Percentiles rank a stretch among this genome's conserved stretches.
These are phyloP conservation scores for Chlorophyllum brunneum DNA, from an alignment of 768 basidiomycete genomes.

Conservation along the genomic window DNA sequence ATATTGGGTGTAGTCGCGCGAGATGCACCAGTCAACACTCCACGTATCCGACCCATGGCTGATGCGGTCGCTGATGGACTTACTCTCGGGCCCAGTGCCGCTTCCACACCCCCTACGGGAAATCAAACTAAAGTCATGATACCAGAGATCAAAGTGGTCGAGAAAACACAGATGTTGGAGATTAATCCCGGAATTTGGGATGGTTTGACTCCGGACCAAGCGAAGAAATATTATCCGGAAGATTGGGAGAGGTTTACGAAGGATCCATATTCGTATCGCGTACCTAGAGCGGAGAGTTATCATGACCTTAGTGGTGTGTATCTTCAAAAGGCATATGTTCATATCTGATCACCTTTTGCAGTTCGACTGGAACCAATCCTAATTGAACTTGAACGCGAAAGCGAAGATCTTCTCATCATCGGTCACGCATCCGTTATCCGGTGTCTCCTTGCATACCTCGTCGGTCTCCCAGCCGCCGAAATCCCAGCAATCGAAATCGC, in stretches of 20 bases:
- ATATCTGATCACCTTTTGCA: conserved; percentile 24
- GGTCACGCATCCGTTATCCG: conserved; percentile 97
- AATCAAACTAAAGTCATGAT: neutral
- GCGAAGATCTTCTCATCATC: conserved; percentile 93
- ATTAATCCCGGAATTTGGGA: conserved; percentile 99
- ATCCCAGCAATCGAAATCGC: conserved; percentile 98
- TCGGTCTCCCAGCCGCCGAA: conserved; percentile 91
- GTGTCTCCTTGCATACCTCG: conserved; percentile 89
- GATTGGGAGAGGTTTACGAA: conserved; percentile 92
- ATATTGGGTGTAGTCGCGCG: conserved; percentile 1
- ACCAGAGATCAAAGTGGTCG: conserved; percentile 69
- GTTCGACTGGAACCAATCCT: conserved; percentile 92
- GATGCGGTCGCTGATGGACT: neutral
- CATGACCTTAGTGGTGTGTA: conserved; percentile 81
- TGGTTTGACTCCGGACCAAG: conserved; percentile 87
- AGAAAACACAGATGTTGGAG: conserved; percentile 96
- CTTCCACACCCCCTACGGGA: neutral
- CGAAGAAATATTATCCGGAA: conserved; percentile 84
- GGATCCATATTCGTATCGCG: conserved; percentile 91
- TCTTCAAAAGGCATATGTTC: neutral
- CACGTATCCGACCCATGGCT: neutral
- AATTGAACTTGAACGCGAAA: conserved; percentile 90
- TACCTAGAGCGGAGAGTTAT: conserved; percentile 94
- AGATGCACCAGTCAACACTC: conserved; percentile 8
- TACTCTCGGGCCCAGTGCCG: neutral